Conservation (phyloP, 2,329 filamentous ascomycete genomes). For the Whalleya microplaca region DNA sequence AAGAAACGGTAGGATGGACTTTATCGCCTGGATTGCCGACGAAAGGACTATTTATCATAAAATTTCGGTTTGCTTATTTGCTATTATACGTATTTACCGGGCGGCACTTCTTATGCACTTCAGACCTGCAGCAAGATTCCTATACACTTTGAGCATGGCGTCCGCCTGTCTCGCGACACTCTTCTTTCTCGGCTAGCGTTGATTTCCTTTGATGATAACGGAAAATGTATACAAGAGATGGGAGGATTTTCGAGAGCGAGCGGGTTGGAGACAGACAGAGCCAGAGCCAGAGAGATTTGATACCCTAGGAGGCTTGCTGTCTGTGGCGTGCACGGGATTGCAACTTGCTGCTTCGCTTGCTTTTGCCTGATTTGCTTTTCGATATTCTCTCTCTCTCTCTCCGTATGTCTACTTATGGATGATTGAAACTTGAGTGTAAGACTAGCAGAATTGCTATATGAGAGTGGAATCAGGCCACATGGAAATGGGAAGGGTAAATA, state of each 20-base stretch:
- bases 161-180: slow-evolving; percentile 14
- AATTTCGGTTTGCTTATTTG: background rate
- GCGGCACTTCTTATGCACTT: slow-evolving; percentile 1
- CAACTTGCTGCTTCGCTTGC: slow-evolving; percentile 4
- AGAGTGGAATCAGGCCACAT: background rate
- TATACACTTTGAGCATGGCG: slow-evolving; percentile 11
- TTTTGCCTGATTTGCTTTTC: too few relatives aligned
- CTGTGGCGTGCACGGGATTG: background rate
- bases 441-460: too few relatives aligned
- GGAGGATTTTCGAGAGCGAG: background rate
- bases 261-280: slow-evolving; percentile 12
- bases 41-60: background rate
- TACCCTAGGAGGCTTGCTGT: slow-evolving; percentile 16
- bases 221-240: slow-evolving; percentile 5
- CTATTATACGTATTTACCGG: slow-evolving; percentile 2
- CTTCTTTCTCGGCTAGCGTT: slow-evolving; percentile 4
- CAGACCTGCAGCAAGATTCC: slow-evolving; percentile 12
- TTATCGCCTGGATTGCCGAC: background rate
- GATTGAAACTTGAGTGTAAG: too few relatives aligned
- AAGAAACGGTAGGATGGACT: background rate
- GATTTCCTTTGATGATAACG: slow-evolving; percentile 7
- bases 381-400: slow-evolving; percentile 9
- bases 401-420: background rate
- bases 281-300: slow-evolving; percentile 15
- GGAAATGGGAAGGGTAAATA: too few relatives aligned